Evolutionary conservation across 1,284 basidiomycete genomes (phyloP), one percentile per base, ranked within the genome.

Genomic region (Entoloma clypeatum): DNA sequence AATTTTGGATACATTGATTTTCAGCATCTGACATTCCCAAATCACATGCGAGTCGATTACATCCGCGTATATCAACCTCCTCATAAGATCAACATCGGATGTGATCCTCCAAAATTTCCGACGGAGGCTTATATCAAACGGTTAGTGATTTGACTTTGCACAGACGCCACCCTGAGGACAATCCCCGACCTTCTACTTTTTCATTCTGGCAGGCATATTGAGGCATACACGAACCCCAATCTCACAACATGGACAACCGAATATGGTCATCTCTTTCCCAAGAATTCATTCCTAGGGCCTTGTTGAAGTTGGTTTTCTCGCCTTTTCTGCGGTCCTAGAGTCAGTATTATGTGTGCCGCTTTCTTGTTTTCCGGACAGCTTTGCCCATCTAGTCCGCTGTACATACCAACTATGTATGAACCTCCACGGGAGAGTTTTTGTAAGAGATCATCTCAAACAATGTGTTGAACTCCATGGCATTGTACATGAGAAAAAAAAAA

Each of bases 21-120:
- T 27, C 58, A 54, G 2, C 59, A 80, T 44, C 62, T 86, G 22
- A 63, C 63, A 7, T 85, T 81, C 59, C 84, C 86, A 3, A 72
- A 67, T 2, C 68, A 74, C 47, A 72, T 86, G 73, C 67, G 66
- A 22, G 61, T 89, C 27, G 86, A 89, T 56, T 89, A 82, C 53
- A 72, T 88, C 32, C 68, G 85, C 11, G 77, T 88, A 1, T 86
- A 85, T 54, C 81, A 81, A 49, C 69, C 74, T 22, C 60, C 65
- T 19, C 59, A 74, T 21, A 60, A 69, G 4, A 75, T 74, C 24
- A 81, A 80, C 52, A 68, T 88, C 30, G 83, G 85, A 10, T 90
- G 86, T 52, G 70, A 86, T 51, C 86, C 86, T 7, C 63, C 64
- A n/a, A 65, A 72, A 41, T 77, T 75, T 48, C 87, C 86, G 0